Percentiles rank a stretch among this genome's conserved stretches.
Evolutionary conservation across 2,329 filamentous ascomycete genomes (phyloP).

Genomic region (Calonectria multiphialidica): DNA sequence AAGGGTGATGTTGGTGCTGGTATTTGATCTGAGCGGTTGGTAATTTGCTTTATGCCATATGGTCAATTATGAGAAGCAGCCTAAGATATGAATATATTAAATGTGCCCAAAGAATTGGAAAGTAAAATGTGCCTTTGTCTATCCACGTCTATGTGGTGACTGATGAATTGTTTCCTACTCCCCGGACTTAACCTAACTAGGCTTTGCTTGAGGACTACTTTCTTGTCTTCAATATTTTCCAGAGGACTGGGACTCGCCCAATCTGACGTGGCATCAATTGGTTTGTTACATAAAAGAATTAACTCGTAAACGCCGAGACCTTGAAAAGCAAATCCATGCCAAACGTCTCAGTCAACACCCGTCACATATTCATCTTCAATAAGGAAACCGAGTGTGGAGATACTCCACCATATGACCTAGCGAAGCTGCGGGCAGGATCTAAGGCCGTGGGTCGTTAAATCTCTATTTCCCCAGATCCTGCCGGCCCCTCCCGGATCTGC

Average conservation of each 20-base stretch:
- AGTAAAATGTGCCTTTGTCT: background rate
- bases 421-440: background rate
- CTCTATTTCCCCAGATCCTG: background rate
- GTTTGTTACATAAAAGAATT: too few species aligned
- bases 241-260: too few species aligned
- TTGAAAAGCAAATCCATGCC: background rate
- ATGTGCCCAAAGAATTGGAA: background rate
- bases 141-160: background rate
- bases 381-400: background rate
- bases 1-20: background rate
- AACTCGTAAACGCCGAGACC: too few species aligned
- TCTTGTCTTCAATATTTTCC: too few species aligned
- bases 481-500: background rate
- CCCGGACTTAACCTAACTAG: too few species aligned
- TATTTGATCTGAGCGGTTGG: background rate
- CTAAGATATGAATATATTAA: background rate
- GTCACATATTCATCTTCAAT: background rate
- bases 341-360: background rate
- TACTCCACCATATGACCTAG: background rate
- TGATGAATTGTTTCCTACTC: background rate
- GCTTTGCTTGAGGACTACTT: too few species aligned
- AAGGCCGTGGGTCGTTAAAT: background rate
- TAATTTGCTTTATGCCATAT: background rate
- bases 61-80: background rate
- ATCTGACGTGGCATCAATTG: too few species aligned